These are phyloP conservation scores for Thelephora aurantiotincta DNA, from an alignment of 768 basidiomycete species.

Conservation along the genomic window DNA sequence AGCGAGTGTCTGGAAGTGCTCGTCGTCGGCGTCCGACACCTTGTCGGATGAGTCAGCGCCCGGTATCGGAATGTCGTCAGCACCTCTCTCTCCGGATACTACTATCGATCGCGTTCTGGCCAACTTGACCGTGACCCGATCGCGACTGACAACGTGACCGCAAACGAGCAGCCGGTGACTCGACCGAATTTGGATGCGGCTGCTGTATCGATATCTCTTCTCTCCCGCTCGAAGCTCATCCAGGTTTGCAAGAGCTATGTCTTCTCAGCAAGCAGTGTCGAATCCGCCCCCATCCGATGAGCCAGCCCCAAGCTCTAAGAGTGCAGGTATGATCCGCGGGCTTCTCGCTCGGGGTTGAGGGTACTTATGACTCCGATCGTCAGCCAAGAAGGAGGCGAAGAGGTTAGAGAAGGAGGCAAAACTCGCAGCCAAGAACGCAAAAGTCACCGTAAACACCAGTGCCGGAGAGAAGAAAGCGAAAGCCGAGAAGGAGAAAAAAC, in stretches of 20 bases:
- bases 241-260: slow-evolving; percentile 9
- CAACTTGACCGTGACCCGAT: too few species aligned
- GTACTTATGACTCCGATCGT: slow-evolving; percentile 2
- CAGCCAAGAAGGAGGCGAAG: slow-evolving; percentile 69
- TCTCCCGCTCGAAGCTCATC: slow-evolving; percentile 4
- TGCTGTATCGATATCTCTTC: slow-evolving; percentile 14
- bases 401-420: slow-evolving; percentile 68
- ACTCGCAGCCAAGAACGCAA: slow-evolving; percentile 46
- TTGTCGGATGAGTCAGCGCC: too few species aligned
- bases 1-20: too few species aligned
- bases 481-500: slow-evolving; percentile 59
- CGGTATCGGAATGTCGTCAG: too few species aligned
- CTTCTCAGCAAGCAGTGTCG: slow-evolving; percentile 5
- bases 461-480: slow-evolving; percentile 58
- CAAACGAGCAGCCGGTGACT: neutral
- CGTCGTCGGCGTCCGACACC: too few species aligned
- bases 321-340: slow-evolving; percentile 19
- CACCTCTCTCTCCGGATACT: too few species aligned
- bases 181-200: slow-evolving; percentile 5
- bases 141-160: too few species aligned
- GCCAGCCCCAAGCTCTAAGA: slow-evolving; percentile 21
- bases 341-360: neutral
- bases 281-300: slow-evolving; percentile 6
- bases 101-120: too few species aligned
- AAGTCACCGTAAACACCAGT: slow-evolving; percentile 27